Conservation (phyloP, 2,329 filamentous ascomycete genomes). For the Colletotrichum liaoningense region DNA sequence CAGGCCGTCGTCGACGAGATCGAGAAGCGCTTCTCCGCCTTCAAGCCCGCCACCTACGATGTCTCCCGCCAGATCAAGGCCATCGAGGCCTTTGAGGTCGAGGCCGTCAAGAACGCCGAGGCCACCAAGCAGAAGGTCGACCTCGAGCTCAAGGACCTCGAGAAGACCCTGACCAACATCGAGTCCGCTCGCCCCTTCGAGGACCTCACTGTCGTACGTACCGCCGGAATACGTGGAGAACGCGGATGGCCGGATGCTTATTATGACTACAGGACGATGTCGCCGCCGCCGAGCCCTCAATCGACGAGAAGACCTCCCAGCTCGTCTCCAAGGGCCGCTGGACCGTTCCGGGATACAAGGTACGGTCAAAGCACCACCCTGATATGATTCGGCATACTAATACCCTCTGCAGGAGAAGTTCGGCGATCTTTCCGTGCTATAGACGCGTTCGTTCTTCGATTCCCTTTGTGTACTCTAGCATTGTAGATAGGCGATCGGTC, state of each 20-base stretch:
- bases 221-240: constrained; percentile 9
- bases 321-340: constrained; percentile 98
- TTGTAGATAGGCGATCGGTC: constrained; percentile 71
- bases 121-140: constrained; percentile 97
- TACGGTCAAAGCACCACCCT: constrained; percentile 56
- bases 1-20: constrained; percentile 94
- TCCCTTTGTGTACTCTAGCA: constrained; percentile 75
- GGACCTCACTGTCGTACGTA: constrained; percentile 94
- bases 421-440: constrained; percentile 94
- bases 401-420: constrained; percentile 86
- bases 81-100: constrained; percentile 96
- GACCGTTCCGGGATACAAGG: constrained; percentile 99
- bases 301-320: constrained; percentile 95
- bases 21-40: constrained; percentile 91
- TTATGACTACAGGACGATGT: constrained; percentile 82
- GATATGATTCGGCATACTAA: constrained; percentile 53
- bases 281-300: constrained; percentile 91
- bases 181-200: constrained; percentile 96
- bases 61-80: constrained; percentile 94
- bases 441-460: constrained; percentile 64
- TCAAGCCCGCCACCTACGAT: constrained; percentile 95
- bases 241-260: constrained; percentile 32
- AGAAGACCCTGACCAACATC: constrained; percentile 97
- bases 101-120: constrained; percentile 97
- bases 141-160: constrained; percentile 91